These are phyloP conservation scores for Arabis hirsuta DNA, from an alignment of 345 rosid species.

Conservation along the genomic window DNA sequence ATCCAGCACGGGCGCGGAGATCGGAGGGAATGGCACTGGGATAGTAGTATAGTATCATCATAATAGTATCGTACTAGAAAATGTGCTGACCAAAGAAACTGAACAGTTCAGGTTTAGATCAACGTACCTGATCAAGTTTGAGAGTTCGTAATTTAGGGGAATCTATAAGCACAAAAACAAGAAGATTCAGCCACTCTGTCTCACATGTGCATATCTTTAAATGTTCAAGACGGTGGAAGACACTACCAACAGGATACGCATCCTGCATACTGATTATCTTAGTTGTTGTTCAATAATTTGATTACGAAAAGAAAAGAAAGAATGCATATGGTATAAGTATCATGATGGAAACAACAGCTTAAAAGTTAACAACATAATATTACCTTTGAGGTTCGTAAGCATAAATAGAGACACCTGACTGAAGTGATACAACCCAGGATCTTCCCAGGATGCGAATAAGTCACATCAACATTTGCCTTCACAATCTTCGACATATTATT, in stretches of 20 bases:
- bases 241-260: not conserved
- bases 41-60: not conserved
- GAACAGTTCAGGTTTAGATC: not conserved
- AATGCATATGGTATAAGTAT: no score
- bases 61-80: not conserved
- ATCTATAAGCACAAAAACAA: not conserved
- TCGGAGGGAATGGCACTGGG: not conserved
- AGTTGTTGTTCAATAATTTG: no score
- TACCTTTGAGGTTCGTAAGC: no score
- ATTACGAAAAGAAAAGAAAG: no score
- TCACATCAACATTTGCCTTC: not conserved
- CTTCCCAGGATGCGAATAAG: not conserved
- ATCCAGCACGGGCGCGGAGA: not conserved
- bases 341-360: no score
- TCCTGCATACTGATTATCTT: no score
- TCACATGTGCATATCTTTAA: slow-evolving; percentile 15
- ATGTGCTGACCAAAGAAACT: not conserved
- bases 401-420: not conserved
- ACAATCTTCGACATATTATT: not conserved
- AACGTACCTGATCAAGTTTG: not conserved
- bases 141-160: not conserved
- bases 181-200: slow-evolving; percentile 16
- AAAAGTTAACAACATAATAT: no score
- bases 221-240: not conserved
- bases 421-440: not conserved